These are phyloP conservation scores for Podospora bellae-mahoneyi DNA, from an alignment of 495 filamentous ascomycete species.

Conservation along the genomic window DNA sequence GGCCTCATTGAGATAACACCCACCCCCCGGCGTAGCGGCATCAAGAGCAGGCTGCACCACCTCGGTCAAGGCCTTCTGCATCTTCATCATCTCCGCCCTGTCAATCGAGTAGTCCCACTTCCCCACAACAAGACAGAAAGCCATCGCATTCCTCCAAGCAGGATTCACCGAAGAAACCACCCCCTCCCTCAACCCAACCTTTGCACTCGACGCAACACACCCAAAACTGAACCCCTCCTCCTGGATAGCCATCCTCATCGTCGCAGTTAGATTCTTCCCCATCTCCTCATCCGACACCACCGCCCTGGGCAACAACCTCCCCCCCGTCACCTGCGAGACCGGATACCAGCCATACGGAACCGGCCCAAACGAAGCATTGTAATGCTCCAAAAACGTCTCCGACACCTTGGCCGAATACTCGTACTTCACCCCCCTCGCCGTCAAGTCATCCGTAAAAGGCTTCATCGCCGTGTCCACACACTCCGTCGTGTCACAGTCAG, in stretches of 20 bases:
- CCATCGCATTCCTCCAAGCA: not conserved
- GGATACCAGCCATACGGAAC: not conserved
- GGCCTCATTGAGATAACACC: not conserved
- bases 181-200: not conserved
- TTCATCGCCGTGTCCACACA: not conserved
- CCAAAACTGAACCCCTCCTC: not conserved
- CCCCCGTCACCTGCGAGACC: slow-evolving; percentile 1
- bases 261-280: not conserved
- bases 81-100: not conserved
- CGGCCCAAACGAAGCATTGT: not conserved
- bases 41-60: slow-evolving; percentile 1
- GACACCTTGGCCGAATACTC: not conserved
- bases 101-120: not conserved
- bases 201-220: not conserved
- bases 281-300: not conserved
- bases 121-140: not conserved
- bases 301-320: not conserved
- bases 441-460: slow-evolving; percentile 1
- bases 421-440: not conserved
- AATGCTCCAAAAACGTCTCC: not conserved
- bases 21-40: not conserved
- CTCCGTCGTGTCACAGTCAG: not conserved
- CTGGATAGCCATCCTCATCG: not conserved
- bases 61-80: not conserved
- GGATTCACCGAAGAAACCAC: not conserved